A percentile compares a stretch with the other conserved stretches of the same genome.
Conservation (phyloP, 75 land plant genomes). For the Azolla pinnata region DNA sequence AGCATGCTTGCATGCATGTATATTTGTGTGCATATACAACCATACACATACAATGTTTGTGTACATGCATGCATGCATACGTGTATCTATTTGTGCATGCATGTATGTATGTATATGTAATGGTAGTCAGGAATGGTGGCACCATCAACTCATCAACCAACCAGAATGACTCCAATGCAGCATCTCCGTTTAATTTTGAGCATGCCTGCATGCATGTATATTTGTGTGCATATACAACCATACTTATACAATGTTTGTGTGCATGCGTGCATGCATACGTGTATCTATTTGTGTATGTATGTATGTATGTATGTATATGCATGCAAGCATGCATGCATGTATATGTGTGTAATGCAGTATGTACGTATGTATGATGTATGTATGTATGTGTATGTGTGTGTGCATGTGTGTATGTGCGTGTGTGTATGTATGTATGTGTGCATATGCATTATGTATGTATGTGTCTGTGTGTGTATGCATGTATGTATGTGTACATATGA, state of each 20-base stretch:
- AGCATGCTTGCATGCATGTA: no score
- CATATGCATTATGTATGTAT: not conserved
- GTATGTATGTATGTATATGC: not conserved
- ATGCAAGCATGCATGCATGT: not conserved
- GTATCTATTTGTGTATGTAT: no score
- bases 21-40: no score
- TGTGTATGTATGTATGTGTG: not conserved
- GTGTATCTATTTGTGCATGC: no score
- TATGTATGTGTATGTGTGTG: not conserved
- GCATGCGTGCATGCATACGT: no score
- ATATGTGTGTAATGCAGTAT: not conserved
- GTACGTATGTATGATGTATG: not conserved
- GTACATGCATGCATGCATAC: no score
- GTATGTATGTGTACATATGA: not conserved
- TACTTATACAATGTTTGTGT: not conserved
- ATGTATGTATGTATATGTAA: no score
- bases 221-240: not conserved
- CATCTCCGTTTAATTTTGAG: not conserved
- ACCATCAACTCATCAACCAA: no score
- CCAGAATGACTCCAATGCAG: no score
- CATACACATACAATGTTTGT: no score
- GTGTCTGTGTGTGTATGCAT: not conserved
- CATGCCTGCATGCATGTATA: not conserved
- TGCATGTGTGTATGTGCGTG: not conserved
- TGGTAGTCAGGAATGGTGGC: no score